Evolutionary conservation across 805 yeast genomes (phyloP).

Genomic region (Zygosaccharomyces pseudorouxii): DNA sequence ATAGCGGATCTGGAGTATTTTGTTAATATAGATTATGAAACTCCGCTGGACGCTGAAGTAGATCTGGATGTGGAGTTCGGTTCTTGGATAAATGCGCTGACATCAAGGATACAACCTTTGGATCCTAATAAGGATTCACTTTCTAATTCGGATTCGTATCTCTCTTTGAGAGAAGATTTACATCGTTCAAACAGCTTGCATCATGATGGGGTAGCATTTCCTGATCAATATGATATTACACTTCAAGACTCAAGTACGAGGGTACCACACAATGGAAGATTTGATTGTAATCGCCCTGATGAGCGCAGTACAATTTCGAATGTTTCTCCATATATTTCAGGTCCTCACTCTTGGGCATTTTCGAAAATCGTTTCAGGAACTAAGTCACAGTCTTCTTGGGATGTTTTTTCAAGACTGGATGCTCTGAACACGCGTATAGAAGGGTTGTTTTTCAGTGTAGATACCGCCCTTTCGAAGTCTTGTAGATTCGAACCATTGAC

Average conservation of each 20-base stretch:
- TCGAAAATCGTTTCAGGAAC: neutral
- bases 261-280: too few relatives aligned
- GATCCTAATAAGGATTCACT: neutral
- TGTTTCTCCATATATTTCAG: neutral
- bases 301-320: neutral
- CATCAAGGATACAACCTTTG: neutral
- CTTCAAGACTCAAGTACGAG: too few relatives aligned
- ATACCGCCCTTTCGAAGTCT: neutral
- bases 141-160: neutral
- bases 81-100: neutral
- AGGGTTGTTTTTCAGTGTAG: neutral
- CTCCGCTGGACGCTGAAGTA: neutral
- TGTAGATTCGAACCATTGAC: too few relatives aligned
- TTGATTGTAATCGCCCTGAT: too few relatives aligned
- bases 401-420: neutral
- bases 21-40: neutral
- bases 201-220: too few relatives aligned
- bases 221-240: too few relatives aligned
- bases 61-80: neutral
- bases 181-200: neutral
- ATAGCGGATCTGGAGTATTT: neutral
- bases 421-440: neutral
- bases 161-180: neutral
- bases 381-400: neutral
- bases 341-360: too few relatives aligned